Evolutionary conservation across 208 protist genomes (phyloP), one percentile per base, ranked within the genome.

Genomic region (Crithidia expoeki): DNA sequence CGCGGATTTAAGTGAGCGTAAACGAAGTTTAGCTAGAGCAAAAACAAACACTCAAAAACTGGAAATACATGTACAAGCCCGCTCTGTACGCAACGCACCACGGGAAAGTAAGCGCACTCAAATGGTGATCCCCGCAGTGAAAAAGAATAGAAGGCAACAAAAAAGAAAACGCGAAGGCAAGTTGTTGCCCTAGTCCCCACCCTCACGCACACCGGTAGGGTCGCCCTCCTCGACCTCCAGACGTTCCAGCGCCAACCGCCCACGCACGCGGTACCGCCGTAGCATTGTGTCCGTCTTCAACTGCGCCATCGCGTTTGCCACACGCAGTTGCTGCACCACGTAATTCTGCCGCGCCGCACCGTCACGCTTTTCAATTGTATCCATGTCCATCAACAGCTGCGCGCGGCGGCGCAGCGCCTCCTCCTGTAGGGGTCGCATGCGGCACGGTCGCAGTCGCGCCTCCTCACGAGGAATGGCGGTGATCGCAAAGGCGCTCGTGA

Each of bases 171-270:
- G 59, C 38, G 59, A 28, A 46, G 17, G 28, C 11, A 50, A n/a
- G 27, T 52, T 34, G 12, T 64, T 42, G 28, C 14, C 0, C 16
- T 19, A 12, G 9, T 52, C 44, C 1, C 2, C 46, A 14, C 28
- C 30, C 1, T 65, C 59, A 2, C 44, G 30, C 16, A 17, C 30
- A n/a, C 5, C 23, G 3, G 17, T 4, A 9, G 19, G 16, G 7
- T 40, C 63, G 4, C 5, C 17, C 10, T 58, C 30, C 17, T 44
- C 50, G 32, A 62, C 19, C 12, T 34, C 46, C 40, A 77, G 50
- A 6, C 64, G 47, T 23, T 77, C 72, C 53, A 77, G 64, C 30
- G 72, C 72, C n/a, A 63, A n/a, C 1, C 72, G 72, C 0, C 72
- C 46, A 1, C 34, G 63, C 2, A 50, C 58, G 42, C 72, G 59